phyloP scores from a whole-genome alignment of 208 protist species.

The Trypanosoma boissoni region DNA sequence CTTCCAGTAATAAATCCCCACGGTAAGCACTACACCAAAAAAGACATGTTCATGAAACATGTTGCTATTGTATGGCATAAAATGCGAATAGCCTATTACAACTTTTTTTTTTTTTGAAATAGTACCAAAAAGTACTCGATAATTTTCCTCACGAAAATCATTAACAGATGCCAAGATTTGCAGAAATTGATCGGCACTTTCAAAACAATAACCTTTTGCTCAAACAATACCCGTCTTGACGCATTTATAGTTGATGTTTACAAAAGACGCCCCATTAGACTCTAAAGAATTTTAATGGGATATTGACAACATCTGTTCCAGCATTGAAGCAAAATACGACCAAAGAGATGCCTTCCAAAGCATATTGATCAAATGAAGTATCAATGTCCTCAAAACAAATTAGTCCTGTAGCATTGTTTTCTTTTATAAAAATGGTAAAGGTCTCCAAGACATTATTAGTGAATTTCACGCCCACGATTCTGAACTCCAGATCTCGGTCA shows the following conservation, averaged over 20 bases:
- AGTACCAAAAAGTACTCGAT: constrained; percentile 1
- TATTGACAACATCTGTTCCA: neutral
- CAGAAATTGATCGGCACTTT: neutral
- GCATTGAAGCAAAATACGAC: neutral
- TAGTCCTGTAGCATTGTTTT: neutral
- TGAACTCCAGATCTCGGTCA: neutral
- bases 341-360: neutral
- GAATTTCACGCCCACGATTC: neutral
- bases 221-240: constrained; percentile 3
- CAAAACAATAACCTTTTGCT: neutral
- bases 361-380: constrained; percentile 1
- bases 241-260: constrained; percentile 3
- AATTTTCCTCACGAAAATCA: neutral
- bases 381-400: constrained; percentile 1
- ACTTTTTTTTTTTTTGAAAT: neutral
- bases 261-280: constrained; percentile 1
- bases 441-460: neutral
- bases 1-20: constrained; percentile 1
- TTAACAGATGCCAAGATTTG: neutral
- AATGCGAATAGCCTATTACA: neutral
- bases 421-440: constrained; percentile 1
- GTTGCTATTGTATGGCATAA: neutral
- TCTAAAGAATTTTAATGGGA: constrained; percentile 1
- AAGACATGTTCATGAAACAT: constrained; percentile 1
- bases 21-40: constrained; percentile 2